Conservation (phyloP, 306 rosid genomes). For the Chamaecrista fasciculata region DNA sequence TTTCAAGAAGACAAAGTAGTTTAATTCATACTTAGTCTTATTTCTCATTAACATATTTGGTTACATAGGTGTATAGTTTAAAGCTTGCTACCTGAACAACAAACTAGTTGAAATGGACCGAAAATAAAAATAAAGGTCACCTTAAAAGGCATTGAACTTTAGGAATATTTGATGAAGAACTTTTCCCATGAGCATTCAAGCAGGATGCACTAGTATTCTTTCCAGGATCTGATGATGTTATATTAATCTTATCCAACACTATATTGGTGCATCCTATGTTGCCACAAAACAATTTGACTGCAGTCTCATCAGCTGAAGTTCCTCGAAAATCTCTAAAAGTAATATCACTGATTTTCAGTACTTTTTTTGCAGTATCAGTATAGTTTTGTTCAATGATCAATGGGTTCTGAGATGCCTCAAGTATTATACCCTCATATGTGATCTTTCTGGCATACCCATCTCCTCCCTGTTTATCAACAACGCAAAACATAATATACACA, state of each 20-base stretch:
- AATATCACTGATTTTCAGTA: constrained; percentile 38
- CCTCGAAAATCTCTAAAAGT: constrained; percentile 36
- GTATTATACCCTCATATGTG: constrained; percentile 35
- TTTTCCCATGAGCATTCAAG: constrained; percentile 23
- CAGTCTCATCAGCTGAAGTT: constrained; percentile 26
- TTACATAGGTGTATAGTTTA: too few relatives aligned
- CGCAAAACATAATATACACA: background rate
- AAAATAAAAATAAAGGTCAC: background rate
- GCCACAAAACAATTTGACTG: constrained; percentile 34
- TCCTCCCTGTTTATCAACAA: constrained; percentile 52
- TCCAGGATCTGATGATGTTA: background rate
- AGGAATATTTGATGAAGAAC: background rate
- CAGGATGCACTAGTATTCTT: constrained; percentile 15
- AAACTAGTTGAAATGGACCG: too few relatives aligned
- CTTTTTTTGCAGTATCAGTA: background rate
- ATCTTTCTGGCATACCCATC: constrained; percentile 48
- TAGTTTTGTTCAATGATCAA: constrained; percentile 47
- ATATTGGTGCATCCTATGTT: constrained; percentile 33
- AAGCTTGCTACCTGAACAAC: too few relatives aligned
- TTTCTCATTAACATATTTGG: too few relatives aligned
- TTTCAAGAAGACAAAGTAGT: too few relatives aligned
- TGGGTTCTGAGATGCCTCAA: constrained; percentile 25
- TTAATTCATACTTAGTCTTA: too few relatives aligned
- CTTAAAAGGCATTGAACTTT: constrained; percentile 32
- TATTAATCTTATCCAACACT: constrained; percentile 12